Base-by-base conservation (phyloP, 179 eudicot genomes). In the Spergularia azorica region DNA sequence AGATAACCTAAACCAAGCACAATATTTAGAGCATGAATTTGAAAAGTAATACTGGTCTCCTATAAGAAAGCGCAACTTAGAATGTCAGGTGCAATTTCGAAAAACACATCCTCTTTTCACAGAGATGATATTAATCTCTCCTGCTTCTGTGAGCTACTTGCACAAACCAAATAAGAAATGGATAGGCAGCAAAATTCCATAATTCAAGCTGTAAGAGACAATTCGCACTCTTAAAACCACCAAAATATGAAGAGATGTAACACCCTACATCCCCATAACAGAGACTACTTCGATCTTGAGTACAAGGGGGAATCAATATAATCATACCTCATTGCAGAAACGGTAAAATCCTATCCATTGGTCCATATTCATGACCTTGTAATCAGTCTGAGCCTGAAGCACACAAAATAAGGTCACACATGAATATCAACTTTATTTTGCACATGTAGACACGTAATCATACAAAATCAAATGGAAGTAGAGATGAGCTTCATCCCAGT, bases 271-370 rank as follows among this genome's bases (percentile, higher is more conserved):
- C 57, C 64, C 32, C 32, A 5, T 64, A 73, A 52, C 46, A 76
- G 46, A 36, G 70, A 32, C 67, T 57, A 14, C 52, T 65, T 48
- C 21, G 32, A 21, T 17, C 57, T n/a, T 10, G 60, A 70, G 21
- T 51, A 59, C 21, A 21, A 59, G 17, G 54, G 32, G 9, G 39
- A 70, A 51, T 52, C 20, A 54, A 50, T 6, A 66, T 66, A 14
- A 58, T 13, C 63, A 71, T 88, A 95, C 99, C 99, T 95, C 97
- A 57, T 81, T 83, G 89, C 91, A 88, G 82, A 95, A 93, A 71
- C 98, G 87, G 83, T 84, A 90, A 86, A 95, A 93, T 70, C 97
- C 95, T 89, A 88, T 90, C 97, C 97, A 95, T 63, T 95, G 99
- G 83, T 95, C 99, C 94, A 88, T 83, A 88, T 89, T 95, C 68